phyloP scores from a whole-genome alignment of 2,329 filamentous ascomycete genomes.

The Ophiostoma ips region DNA sequence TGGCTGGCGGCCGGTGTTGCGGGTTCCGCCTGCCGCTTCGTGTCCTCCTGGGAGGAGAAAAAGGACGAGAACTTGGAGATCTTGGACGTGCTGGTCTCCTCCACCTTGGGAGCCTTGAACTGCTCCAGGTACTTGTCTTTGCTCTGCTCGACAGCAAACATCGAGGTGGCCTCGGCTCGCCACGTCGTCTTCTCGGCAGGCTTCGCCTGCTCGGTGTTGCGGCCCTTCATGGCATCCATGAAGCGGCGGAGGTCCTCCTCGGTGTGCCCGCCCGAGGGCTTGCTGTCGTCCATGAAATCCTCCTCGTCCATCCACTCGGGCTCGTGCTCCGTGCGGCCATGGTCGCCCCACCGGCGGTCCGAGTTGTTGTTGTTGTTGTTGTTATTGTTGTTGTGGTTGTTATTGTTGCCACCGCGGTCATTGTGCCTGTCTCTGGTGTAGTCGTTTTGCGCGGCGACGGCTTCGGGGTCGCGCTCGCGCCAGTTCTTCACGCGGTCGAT shows the following conservation, averaged over 20 bases:
- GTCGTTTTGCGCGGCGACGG: conserved; percentile 19
- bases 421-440: not conserved
- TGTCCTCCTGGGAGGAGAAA: conserved; percentile 47
- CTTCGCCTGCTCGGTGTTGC: conserved; percentile 21
- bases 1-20: conserved; percentile 27
- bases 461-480: conserved; percentile 38
- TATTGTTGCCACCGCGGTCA: conserved; percentile 24
- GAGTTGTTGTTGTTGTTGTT: conserved; percentile 21
- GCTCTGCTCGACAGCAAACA: conserved; percentile 49
- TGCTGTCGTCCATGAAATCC: not conserved
- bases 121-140: conserved; percentile 63
- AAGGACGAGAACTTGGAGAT: conserved; percentile 80
- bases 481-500: conserved; percentile 47
- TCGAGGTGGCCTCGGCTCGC: conserved; percentile 41
- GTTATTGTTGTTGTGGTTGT: conserved; percentile 30
- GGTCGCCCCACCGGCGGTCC: conserved; percentile 38
- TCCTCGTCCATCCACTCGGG: conserved; percentile 78
- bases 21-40: conserved; percentile 34
- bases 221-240: conserved; percentile 48
- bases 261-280: conserved; percentile 42
- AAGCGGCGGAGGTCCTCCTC: conserved; percentile 89
- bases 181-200: conserved; percentile 30
- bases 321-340: conserved; percentile 52
- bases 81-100: conserved; percentile 34
- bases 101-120: conserved; percentile 26